Evolutionary conservation across 805 yeast genomes (phyloP).

Genomic region (Cyberlindnera veronae): DNA sequence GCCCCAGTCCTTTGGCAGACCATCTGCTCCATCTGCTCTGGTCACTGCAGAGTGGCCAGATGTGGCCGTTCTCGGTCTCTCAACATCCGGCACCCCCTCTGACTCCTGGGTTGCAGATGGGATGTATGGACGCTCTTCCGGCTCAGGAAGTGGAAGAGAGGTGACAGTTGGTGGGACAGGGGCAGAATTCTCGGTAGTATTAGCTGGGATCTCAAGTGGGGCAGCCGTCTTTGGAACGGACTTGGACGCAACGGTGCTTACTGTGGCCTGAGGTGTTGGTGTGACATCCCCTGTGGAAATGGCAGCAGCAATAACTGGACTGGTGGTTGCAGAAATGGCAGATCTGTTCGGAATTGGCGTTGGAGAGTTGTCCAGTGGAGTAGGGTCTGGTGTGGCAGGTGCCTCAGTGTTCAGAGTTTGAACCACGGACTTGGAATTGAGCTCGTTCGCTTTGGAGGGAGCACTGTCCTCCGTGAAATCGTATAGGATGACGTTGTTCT

Average conservation of each 20-base stretch:
- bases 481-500: constrained; percentile 33
- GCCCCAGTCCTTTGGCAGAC: constrained; percentile 4
- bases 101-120: constrained; percentile 4
- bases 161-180: not conserved
- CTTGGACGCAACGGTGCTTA: constrained; percentile 7
- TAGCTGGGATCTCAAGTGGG: not conserved
- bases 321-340: too few relatives aligned
- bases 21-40: not conserved
- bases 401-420: constrained; percentile 11
- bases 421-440: constrained; percentile 7
- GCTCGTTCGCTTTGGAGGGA: constrained; percentile 1
- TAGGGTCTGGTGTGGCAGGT: constrained; percentile 31
- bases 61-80: not conserved
- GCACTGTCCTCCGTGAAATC: constrained; percentile 9
- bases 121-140: not conserved
- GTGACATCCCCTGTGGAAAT: not conserved
- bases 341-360: not conserved
- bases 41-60: not conserved
- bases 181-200: not conserved
- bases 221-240: constrained; percentile 1
- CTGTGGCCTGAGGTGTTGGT: not conserved
- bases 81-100: too few relatives aligned
- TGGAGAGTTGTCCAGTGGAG: constrained; percentile 13
- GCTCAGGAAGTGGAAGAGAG: not conserved
- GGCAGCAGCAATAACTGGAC: not conserved